These are phyloP conservation scores for Trypanosoma mega DNA, from an alignment of 208 protist species.

Conservation along the genomic window DNA sequence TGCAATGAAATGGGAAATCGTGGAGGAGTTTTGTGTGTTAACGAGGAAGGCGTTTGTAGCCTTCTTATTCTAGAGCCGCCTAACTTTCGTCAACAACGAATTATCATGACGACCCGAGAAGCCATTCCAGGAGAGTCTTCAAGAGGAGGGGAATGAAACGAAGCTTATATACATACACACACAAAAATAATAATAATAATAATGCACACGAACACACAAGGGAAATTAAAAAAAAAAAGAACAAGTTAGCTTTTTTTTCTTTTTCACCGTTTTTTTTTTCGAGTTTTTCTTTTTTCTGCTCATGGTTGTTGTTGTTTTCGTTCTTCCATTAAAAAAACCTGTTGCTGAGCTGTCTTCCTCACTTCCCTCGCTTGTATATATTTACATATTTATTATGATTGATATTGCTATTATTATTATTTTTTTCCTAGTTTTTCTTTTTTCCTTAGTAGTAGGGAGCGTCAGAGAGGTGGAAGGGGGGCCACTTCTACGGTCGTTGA, in stretches of 20 bases:
- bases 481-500: too few relatives aligned
- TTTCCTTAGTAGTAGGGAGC: too few relatives aligned
- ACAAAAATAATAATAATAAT: neutral
- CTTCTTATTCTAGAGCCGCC: conserved; percentile 92
- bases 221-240: conserved; percentile 9
- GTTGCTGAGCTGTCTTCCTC: too few relatives aligned
- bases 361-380: too few relatives aligned
- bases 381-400: neutral
- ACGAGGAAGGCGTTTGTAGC: conserved; percentile 95
- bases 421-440: too few relatives aligned
- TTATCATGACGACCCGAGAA: conserved; percentile 62
- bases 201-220: neutral
- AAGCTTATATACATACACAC: conserved; percentile 6
- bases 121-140: conserved; percentile 21
- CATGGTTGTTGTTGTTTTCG: too few relatives aligned
- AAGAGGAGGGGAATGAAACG: neutral
- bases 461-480: too few relatives aligned
- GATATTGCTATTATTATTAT: too few relatives aligned
- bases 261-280: neutral
- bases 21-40: conserved; percentile 98
- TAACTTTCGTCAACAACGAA: conserved; percentile 69
- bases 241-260: conserved; percentile 2
- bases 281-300: conserved; percentile 11
- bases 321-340: too few relatives aligned
- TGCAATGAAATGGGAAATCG: conserved; percentile 99